Base-by-base conservation (phyloP, 1,284 basidiomycete species). In the Boletus mariae region DNA sequence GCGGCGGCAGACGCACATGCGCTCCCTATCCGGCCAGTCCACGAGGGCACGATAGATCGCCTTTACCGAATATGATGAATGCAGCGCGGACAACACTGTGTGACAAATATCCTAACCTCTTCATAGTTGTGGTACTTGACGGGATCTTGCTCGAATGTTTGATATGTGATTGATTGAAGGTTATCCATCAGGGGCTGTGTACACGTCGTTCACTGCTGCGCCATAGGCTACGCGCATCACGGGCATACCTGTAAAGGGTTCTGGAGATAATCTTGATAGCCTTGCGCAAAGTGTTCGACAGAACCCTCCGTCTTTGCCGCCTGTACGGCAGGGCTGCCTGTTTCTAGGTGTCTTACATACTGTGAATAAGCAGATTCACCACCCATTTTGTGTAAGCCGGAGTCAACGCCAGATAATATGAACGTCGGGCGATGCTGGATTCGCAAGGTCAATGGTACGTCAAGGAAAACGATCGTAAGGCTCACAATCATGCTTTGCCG, bases 101-200 rank as follows among this genome's bases (percentile, higher is more conserved):
- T 61, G 49, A 53, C 38, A 41, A 31, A 40, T 31, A 53, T 43
- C 48, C 61, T 49, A 37, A 85, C 92, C 78, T 98, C 92, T 74
- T 99, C 97, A 69, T 99, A 99, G 61, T 93, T 87, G 48, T 80
- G 73, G 67, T 99, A 99, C 72, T 99, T 99, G 59, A 98, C 87
- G 1, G 97, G 94, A 74, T 99, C 97, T 64, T 92, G 85, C 68
- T 99, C 97, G 64, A 99, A 99, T 7, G 93, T 94, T 66, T 98
- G 92, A 70, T 99, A 99, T 7, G 95, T 98, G 53, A 87, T 81
- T 61, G 92, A 94, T 65, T 93, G 92, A 54, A 99, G 75, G 68
- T 99, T 95, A 68, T 99, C 95, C 90, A 97, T 95, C 62, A 99
- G 72, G 10, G 97, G 97, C 87, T 96, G 70, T 53, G 54, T 49